Base-by-base conservation (phyloP, 495 filamentous ascomycete genomes). In the Trichoderma virens region DNA sequence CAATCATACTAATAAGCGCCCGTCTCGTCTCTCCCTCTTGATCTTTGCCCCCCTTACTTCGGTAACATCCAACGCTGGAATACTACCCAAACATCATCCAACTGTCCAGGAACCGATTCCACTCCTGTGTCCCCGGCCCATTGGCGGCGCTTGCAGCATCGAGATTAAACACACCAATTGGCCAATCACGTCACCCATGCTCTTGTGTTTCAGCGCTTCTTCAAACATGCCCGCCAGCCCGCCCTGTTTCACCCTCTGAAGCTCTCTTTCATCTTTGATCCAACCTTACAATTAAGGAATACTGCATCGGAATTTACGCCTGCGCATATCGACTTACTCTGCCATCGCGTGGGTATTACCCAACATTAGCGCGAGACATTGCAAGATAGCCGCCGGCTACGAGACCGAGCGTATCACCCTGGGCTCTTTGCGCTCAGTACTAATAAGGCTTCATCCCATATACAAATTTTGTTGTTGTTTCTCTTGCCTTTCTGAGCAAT, bases 401-500 rank as follows among this genome's bases (percentile, higher is more conserved):
- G 51, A 56, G 51, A 56, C 51, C 5, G 25, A 51, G 8, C 14
- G 18, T 11, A 41, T 41, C 38, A 41, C 20, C 43, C 43, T 8
- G 3, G 43, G n/a, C n/a, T 20, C 16, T 23, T 47, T 47, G n/a
- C 43, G 16, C 16, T 47, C 43, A 6, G 32, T 23, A 27, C 51
- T 56, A 13, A 56, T 56, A 56, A 56, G 20, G 16, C 51, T 27
- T 56, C n/a, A 23, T 27, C 23, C 27, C 18, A 2, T 28, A 20
- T 8, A 3, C n/a, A 14, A 2, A 56, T 18, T 23, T 18, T 32
- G 27, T 56, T 18, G 51, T 30, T 56, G 8, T 56, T 30, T 30
- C 9, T 30, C 23, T 4, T 11, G 5, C 23, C 25, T 7, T 31
- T 30, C 51, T 28, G 11, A 9, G 16, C 27, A 56, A 90, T 89